Evolutionary conservation across 2,329 filamentous ascomycete species (phyloP).

Genomic region (Alternaria conjuncta): DNA sequence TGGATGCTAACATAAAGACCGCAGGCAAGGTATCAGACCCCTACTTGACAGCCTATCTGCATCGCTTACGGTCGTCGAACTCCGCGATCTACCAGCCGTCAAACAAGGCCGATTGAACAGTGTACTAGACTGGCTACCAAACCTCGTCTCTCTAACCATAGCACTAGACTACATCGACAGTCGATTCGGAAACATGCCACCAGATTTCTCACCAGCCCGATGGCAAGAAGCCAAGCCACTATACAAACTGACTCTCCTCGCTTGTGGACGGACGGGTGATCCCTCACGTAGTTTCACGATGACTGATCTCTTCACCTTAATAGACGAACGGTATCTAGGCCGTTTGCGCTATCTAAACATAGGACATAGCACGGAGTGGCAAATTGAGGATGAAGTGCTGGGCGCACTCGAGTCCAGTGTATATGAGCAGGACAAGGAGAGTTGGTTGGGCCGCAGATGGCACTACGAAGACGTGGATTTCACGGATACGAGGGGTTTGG

Average conservation of each 20-base stretch:
- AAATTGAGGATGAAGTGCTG: slow-evolving; percentile 40
- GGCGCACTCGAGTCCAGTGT: slow-evolving; percentile 49
- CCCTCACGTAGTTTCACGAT: slow-evolving; percentile 48
- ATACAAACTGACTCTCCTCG: slow-evolving; percentile 49
- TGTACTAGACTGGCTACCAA: slow-evolving; percentile 50
- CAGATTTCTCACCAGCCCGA: slow-evolving; percentile 9
- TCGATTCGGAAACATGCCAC: slow-evolving; percentile 44
- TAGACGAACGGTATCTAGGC: slow-evolving; percentile 52
- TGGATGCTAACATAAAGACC: not conserved
- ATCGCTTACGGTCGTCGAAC: slow-evolving; percentile 46
- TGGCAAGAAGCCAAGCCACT: slow-evolving; percentile 43
- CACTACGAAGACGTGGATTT: slow-evolving; percentile 34
- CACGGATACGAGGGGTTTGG: slow-evolving; percentile 8
- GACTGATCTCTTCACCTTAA: slow-evolving; percentile 50
- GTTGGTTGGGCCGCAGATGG: slow-evolving; percentile 45
- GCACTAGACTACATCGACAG: slow-evolving; percentile 56
- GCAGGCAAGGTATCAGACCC: slow-evolving; percentile 37
- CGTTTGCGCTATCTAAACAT: slow-evolving; percentile 48
- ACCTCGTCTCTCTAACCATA: slow-evolving; percentile 50
- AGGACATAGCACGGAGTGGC: slow-evolving; percentile 51
- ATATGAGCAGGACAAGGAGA: slow-evolving; percentile 48
- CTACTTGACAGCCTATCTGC: slow-evolving; percentile 45
- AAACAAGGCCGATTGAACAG: slow-evolving; percentile 49
- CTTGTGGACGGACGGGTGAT: slow-evolving; percentile 44
- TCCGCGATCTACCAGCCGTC: slow-evolving; percentile 51